A percentile compares a stretch with the other conserved stretches of the same genome.
Conservation (phyloP, 129 eudicot genomes). For the Pittosporum tobira region DNA sequence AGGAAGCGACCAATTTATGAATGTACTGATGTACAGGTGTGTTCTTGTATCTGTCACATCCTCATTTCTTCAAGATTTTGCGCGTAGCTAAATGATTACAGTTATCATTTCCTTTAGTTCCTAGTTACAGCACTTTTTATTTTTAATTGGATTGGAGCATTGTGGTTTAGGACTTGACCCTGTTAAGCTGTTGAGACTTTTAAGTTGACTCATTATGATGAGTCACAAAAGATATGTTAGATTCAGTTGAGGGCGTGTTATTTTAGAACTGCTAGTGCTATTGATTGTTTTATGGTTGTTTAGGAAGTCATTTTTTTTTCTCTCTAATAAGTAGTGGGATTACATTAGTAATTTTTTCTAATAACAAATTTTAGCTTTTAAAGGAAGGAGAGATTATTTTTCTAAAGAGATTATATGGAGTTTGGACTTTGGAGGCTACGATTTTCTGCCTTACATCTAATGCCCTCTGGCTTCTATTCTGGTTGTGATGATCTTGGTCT, state of each 20-base stretch:
- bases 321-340: no score
- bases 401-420: neutral
- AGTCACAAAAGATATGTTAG: no score
- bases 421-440: neutral
- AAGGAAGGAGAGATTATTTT: no score
- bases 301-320: no score
- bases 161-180: neutral
- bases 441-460: neutral
- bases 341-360: no score
- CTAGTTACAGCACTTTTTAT: neutral
- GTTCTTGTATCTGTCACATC: neutral
- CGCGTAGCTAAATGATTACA: neutral
- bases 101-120: neutral
- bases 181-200: neutral
- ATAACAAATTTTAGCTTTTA: no score
- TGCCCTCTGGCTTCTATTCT: neutral
- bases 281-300: no score
- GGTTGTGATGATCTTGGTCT: neutral
- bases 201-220: neutral
- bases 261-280: no score
- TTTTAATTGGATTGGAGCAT: no score
- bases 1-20: slow-evolving; percentile 73
- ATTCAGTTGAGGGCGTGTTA: no score
- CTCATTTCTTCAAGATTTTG: neutral
- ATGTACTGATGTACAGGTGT: slow-evolving; percentile 87